Conservation (phyloP, 1,284 basidiomycete species). For the Singerocomus inundabilis region DNA sequence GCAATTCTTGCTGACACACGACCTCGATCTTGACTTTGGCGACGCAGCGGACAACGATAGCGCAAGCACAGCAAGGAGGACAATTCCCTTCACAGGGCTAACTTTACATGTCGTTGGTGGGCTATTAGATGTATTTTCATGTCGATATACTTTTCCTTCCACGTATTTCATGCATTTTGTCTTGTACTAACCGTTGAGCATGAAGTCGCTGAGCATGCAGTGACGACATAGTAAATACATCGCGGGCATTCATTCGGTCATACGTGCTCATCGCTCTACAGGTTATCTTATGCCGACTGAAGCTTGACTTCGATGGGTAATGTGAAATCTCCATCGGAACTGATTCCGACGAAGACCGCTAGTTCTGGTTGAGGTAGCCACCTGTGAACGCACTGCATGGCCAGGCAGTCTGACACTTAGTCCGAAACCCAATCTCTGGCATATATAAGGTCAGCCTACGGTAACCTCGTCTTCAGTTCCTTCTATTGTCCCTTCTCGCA, state of each 20-base stretch:
- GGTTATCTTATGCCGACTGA: background rate
- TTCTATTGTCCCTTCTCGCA: background rate
- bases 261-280: background rate
- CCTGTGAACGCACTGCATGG: background rate
- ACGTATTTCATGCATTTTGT: slow-evolving; percentile 9
- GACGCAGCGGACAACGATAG: slow-evolving; percentile 25
- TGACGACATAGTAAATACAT: background rate
- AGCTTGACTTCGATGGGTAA: background rate
- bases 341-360: background rate
- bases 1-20: slow-evolving; percentile 3
- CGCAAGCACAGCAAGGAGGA: slow-evolving; percentile 30
- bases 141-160: slow-evolving; percentile 7
- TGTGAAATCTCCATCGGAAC: background rate
- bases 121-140: slow-evolving; percentile 15
- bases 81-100: slow-evolving; percentile 33
- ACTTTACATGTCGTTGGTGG: slow-evolving; percentile 15
- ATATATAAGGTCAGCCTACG: slow-evolving; percentile 8
- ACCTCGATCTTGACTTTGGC: background rate
- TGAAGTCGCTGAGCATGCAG: slow-evolving; percentile 8
- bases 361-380: background rate
- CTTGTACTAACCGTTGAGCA: background rate
- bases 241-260: background rate
- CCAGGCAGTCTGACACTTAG: slow-evolving; percentile 2
- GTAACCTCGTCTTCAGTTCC: slow-evolving; percentile 2
- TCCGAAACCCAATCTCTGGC: slow-evolving; percentile 5